Base-by-base conservation (phyloP, 805 yeast species). In the Suhomyces canberraensis region DNA sequence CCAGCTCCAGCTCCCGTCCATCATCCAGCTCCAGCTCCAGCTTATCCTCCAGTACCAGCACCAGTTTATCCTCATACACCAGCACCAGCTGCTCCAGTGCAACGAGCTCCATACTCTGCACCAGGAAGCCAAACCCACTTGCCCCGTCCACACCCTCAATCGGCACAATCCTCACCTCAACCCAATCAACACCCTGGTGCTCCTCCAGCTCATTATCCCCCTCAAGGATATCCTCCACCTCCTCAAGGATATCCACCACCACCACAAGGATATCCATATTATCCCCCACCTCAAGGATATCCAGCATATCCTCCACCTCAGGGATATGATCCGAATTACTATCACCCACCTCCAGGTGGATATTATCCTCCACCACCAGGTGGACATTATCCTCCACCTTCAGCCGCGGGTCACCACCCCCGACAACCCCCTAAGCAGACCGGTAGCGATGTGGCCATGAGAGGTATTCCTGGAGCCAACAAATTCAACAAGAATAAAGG, bases 401-500 rank as follows among this genome's bases (percentile, higher is more conserved):
- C 25, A 11, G 38, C 34, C n/a, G 28, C 22, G 15, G 38, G 35
- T 11, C 30, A 37, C 11, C 24, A 17, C 30, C 22, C 29, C 2
- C 17, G 19, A 3, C 18, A 31, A 11, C 35, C 35, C 9, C 28
- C 39, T 7, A 52, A 51, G 30, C 61, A 66, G 17, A 51, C 66
- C 7, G 50, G 66, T 13, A 66, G 75, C 36, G 73, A 68, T 41
- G 41, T 60, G 32, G 64, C 79, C 3, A 59, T 77, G 51, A 62
- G 58, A 46, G 58, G 61, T 25, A 64, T 76, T 61, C 84, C 84
- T 4, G 46, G 69, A 4, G 64, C 71, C 4, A 60, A 51, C 16
- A 58, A 51, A 36, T 54, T 50, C 33, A 52, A 60, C 20, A 69
- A 70, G 51, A 76, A 66, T 50, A 56, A 61, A 35, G 61, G 54